phyloP scores from a whole-genome alignment of 768 basidiomycete species.

The Mycena alexandri region DNA sequence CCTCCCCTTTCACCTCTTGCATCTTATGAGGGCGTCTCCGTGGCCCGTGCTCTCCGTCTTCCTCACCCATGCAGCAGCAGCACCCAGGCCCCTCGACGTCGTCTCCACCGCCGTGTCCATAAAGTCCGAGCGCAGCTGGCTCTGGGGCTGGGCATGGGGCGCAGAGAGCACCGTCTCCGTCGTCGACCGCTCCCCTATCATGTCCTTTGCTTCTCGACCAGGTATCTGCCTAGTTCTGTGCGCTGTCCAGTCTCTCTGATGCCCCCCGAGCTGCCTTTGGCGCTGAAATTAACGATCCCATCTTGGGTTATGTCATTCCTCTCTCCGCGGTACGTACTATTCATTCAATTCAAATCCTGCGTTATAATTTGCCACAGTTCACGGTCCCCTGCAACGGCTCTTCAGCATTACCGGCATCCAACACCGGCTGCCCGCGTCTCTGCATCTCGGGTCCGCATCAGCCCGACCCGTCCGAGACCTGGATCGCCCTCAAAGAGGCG shows the following conservation, averaged over 20 bases:
- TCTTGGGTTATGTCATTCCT: conserved; percentile 80
- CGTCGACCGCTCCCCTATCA: conserved; percentile 78
- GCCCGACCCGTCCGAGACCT: conserved; percentile 75
- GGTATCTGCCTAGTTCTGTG: conserved; percentile 48
- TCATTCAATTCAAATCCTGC: background rate
- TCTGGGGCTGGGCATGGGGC: conserved; percentile 78
- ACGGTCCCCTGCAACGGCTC: conserved; percentile 61
- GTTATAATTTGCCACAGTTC: conserved; percentile 47
- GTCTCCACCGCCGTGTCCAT: conserved; percentile 41
- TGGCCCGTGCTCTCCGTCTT: conserved; percentile 29
- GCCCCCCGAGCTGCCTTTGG: conserved; percentile 76
- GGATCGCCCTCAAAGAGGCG: conserved; percentile 89
- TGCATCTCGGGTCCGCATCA: conserved; percentile 67
- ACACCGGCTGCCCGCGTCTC: conserved; percentile 77
- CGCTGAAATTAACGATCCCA: conserved; percentile 73
- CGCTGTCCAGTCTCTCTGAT: conserved; percentile 15
- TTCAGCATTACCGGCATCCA: conserved; percentile 44
- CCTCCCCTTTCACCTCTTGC: background rate
- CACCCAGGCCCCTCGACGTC: conserved; percentile 47
- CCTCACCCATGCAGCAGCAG: conserved; percentile 9
- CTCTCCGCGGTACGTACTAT: conserved; percentile 57
- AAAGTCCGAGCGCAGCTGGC: conserved; percentile 67
- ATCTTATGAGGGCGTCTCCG: conserved; percentile 26
- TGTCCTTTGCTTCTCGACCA: conserved; percentile 78
- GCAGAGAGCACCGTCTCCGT: conserved; percentile 79